Percentiles rank a stretch among this genome's conserved stretches.
Conservation (phyloP, 2,329 filamentous ascomycete genomes). For the Berkeleyomyces basicola region DNA sequence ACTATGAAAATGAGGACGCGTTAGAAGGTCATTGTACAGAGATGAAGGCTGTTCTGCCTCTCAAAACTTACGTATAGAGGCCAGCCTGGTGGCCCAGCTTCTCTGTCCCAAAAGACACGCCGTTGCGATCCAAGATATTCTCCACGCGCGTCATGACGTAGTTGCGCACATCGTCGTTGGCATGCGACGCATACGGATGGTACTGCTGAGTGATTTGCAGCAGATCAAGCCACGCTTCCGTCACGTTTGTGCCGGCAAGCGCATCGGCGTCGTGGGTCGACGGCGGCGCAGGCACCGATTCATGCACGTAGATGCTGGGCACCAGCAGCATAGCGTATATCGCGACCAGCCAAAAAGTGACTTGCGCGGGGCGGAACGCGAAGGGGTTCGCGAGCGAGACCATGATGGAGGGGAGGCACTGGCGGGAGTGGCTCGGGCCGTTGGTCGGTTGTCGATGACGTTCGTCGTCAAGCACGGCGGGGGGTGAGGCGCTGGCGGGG, state of each 20-base stretch:
- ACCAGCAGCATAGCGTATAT: conserved; percentile 66
- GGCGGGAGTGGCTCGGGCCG: neutral
- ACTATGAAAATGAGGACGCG: neutral
- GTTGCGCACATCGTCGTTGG: conserved; percentile 63
- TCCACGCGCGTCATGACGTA: conserved; percentile 60
- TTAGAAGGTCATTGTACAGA: neutral
- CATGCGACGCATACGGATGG: conserved; percentile 76
- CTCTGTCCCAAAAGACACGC: conserved; percentile 30
- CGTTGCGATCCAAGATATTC: conserved; percentile 49
- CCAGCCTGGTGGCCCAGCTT: conserved; percentile 14
- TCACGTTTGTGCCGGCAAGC: conserved; percentile 56
- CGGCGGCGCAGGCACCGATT: conserved; percentile 45
- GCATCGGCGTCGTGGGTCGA: conserved; percentile 37
- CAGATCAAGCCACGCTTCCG: conserved; percentile 75
- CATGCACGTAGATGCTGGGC: conserved; percentile 56
- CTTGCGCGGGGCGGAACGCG: conserved; percentile 64
- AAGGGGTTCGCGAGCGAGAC: conserved; percentile 33
- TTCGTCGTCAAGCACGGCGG: neutral
- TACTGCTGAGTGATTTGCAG: conserved; percentile 56
- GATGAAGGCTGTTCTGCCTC: neutral
- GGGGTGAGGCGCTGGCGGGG: neutral
- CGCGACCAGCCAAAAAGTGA: conserved; percentile 60
- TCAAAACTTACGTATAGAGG: conserved; percentile 13
- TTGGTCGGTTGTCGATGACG: neutral
- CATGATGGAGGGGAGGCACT: neutral